A percentile compares a stretch with the other conserved stretches of the same genome.
These are phyloP conservation scores for Hypoxylon sp. DNA, from an alignment of 2,329 filamentous ascomycete genomes.

Conservation along the genomic window DNA sequence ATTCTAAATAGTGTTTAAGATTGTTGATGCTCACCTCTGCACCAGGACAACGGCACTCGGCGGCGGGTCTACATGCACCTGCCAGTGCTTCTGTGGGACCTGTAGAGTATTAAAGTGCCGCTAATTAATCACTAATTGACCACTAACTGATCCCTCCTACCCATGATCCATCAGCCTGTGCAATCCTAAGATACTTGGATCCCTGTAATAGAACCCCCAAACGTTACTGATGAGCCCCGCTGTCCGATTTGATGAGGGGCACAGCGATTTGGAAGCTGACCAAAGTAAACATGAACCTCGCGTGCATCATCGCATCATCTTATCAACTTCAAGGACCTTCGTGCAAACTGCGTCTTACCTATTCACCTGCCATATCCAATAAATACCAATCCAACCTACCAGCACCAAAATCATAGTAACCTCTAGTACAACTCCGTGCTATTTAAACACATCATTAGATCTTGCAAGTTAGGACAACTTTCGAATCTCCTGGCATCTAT, in stretches of 20 bases:
- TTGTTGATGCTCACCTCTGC: conserved; percentile 43
- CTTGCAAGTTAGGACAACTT: not conserved
- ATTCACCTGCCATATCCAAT: conserved; percentile 5
- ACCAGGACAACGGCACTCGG: conserved; percentile 40
- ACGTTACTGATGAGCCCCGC: conserved; percentile 32
- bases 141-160: conserved; percentile 27
- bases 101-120: conserved; percentile 23
- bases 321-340: conserved; percentile 9
- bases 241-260: conserved; percentile 30
- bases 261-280: conserved; percentile 21
- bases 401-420: not conserved
- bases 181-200: conserved; percentile 11
- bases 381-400: not conserved
- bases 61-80: conserved; percentile 24
- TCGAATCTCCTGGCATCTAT: not conserved
- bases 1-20: conserved; percentile 15
- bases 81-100: conserved; percentile 26
- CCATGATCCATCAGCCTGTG: conserved; percentile 35
- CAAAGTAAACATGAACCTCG: conserved; percentile 26
- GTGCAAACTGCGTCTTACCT: conserved; percentile 15
- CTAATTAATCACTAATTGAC: too few species aligned
- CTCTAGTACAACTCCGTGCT: not conserved
- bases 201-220: conserved; percentile 21
- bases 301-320: conserved; percentile 17
- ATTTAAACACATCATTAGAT: not conserved